A percentile compares a stretch with the other conserved stretches of the same genome.
Conservation (phyloP, 2,329 filamentous ascomycete genomes). For the Colletotrichum sp. region DNA sequence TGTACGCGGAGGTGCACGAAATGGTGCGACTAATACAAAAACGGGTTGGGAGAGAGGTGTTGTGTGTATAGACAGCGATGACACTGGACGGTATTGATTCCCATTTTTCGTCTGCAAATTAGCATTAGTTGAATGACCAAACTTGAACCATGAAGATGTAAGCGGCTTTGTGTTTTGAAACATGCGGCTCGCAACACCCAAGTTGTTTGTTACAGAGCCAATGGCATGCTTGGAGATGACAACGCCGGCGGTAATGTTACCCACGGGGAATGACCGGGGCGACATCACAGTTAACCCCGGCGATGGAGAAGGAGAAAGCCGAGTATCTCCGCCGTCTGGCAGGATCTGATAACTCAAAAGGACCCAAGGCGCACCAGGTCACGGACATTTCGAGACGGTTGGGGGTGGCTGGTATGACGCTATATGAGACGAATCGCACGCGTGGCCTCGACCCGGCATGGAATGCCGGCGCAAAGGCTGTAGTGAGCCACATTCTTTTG, state of each 20-base stretch:
- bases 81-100: background rate
- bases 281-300: background rate
- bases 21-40: background rate
- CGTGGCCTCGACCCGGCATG: background rate
- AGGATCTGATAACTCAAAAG: constrained; percentile 9
- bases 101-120: background rate
- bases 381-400: background rate
- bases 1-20: background rate
- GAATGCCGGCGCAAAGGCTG: background rate
- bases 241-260: background rate
- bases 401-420: background rate
- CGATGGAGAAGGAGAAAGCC: background rate
- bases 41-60: background rate
- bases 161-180: background rate
- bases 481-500: background rate
- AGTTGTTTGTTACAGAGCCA: background rate
- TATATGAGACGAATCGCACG: constrained; percentile 1
- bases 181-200: background rate
- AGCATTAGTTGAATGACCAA: background rate
- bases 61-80: constrained; percentile 4
- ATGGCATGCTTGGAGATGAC: background rate
- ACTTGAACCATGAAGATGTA: background rate
- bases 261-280: background rate
- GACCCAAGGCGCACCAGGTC: background rate
- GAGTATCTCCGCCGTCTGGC: background rate